These are phyloP conservation scores for Aspergillus carlsbadensis DNA, from an alignment of 495 filamentous ascomycete species.

Conservation along the genomic window DNA sequence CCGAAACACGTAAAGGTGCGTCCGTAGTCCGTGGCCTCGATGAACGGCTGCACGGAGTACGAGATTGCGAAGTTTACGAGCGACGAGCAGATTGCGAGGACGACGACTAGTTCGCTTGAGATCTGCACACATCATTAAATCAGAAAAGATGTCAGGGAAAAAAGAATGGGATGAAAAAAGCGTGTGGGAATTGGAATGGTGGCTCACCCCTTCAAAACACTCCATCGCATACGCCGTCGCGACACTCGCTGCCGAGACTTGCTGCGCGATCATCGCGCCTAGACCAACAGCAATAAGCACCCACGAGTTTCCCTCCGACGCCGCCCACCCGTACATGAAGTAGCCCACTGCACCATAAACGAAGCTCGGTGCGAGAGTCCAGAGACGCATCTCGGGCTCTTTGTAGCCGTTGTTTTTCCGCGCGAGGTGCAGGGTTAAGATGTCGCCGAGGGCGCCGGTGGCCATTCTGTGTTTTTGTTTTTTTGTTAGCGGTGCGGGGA, in stretches of 20 bases:
- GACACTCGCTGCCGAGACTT: conserved; percentile 35
- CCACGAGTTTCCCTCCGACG: conserved; percentile 30
- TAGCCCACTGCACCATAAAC: conserved; percentile 31
- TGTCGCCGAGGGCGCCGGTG: conserved; percentile 30
- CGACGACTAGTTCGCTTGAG: conserved; percentile 34
- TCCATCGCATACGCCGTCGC: conserved; percentile 44
- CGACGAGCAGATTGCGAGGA: conserved; percentile 33
- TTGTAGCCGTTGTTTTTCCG: conserved; percentile 33
- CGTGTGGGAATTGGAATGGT: not conserved
- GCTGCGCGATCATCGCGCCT: conserved; percentile 37
- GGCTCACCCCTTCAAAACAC: conserved; percentile 31
- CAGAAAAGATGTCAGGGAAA: too few relatives aligned
- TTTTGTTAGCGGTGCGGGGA: too few relatives aligned
- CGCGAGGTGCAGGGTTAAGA: conserved; percentile 27
- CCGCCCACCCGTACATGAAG: conserved; percentile 36
- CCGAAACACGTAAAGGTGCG: conserved; percentile 33
- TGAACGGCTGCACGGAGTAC: conserved; percentile 33
- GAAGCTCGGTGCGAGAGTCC: conserved; percentile 26
- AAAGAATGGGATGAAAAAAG: too few relatives aligned
- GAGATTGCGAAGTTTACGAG: conserved; percentile 35
- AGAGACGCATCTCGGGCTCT: conserved; percentile 38
- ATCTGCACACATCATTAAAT: conserved; percentile 18
- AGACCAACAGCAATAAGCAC: conserved; percentile 32
- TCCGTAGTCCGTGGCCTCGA: conserved; percentile 30
- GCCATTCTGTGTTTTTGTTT: conserved; percentile 24